phyloP scores from a whole-genome alignment of 345 rosid species.

The Hibiscus mutabilis region DNA sequence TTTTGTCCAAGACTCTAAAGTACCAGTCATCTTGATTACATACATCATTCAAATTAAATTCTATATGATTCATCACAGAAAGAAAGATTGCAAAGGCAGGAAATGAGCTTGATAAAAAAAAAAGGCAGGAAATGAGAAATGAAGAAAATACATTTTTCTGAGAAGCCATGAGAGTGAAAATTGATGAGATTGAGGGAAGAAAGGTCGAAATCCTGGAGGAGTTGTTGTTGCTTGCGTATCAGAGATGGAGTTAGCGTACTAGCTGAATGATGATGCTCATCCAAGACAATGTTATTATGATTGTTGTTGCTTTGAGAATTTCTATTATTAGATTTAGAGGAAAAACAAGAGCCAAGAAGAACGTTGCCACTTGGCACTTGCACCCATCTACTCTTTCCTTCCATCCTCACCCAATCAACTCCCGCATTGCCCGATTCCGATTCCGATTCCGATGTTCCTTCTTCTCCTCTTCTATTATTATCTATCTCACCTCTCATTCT shows the following conservation, averaged over 20 bases:
- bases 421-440: not conserved
- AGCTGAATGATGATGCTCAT: conserved; percentile 8
- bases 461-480: not conserved
- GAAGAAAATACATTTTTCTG: conserved; percentile 62
- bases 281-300: not conserved
- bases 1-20: not conserved
- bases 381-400: conserved; percentile 41
- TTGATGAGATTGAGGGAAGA: conserved; percentile 37
- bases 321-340: not conserved
- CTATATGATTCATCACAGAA: too few species aligned
- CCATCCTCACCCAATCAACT: not conserved
- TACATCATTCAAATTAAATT: not conserved
- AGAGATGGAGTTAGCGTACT: not conserved
- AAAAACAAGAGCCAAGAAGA: conserved; percentile 50
- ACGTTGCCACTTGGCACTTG: conserved; percentile 63
- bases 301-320: not conserved
- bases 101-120: too few species aligned
- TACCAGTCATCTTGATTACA: too few species aligned
- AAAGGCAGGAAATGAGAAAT: not conserved
- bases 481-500: too few species aligned
- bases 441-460: not conserved
- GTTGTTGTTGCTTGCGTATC: not conserved
- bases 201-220: conserved; percentile 50
- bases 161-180: conserved; percentile 53
- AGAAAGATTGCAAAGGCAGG: too few species aligned